A percentile compares a stretch with the other conserved stretches of the same genome.
These are phyloP conservation scores for Daldinia sp. DNA, from an alignment of 2,329 filamentous ascomycete species.

Conservation along the genomic window DNA sequence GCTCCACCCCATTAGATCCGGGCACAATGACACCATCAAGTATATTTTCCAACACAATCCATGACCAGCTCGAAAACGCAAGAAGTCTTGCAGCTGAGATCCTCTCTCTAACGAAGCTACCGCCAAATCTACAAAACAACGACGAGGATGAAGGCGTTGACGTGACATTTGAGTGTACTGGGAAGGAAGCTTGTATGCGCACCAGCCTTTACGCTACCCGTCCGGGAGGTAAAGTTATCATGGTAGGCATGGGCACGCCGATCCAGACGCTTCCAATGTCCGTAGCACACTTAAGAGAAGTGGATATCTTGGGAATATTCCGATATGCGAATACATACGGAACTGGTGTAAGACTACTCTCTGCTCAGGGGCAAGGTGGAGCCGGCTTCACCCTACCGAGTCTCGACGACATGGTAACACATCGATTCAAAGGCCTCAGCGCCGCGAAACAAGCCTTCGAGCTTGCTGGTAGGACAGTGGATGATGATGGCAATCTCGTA, in stretches of 20 bases:
- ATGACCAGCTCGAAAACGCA: slow-evolving; percentile 59
- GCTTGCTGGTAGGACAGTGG: slow-evolving; percentile 72
- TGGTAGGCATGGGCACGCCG: slow-evolving; percentile 82
- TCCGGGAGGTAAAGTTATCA: slow-evolving; percentile 75
- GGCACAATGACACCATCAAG: slow-evolving; percentile 55
- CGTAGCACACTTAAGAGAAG: slow-evolving; percentile 75
- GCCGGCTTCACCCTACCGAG: slow-evolving; percentile 62
- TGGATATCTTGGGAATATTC: slow-evolving; percentile 80
- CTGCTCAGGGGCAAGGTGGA: slow-evolving; percentile 53
- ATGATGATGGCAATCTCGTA: slow-evolving; percentile 72
- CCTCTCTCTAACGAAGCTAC: slow-evolving; percentile 51
- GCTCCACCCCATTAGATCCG: slow-evolving; percentile 56
- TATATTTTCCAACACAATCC: slow-evolving; percentile 55
- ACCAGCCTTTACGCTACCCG: slow-evolving; percentile 76
- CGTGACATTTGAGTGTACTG: slow-evolving; percentile 78
- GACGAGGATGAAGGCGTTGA: slow-evolving; percentile 73
- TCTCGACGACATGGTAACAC: slow-evolving; percentile 76
- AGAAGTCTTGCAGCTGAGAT: slow-evolving; percentile 60
- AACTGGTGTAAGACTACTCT: slow-evolving; percentile 70
- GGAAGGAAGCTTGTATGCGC: slow-evolving; percentile 78
- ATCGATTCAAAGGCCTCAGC: slow-evolving; percentile 72
- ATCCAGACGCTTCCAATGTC: slow-evolving; percentile 78
- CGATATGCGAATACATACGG: slow-evolving; percentile 80
- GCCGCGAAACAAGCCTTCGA: slow-evolving; percentile 72
- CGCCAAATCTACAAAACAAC: slow-evolving; percentile 48